phyloP scores from a whole-genome alignment of 805 yeast genomes.

The Yamadazyma sp. region DNA sequence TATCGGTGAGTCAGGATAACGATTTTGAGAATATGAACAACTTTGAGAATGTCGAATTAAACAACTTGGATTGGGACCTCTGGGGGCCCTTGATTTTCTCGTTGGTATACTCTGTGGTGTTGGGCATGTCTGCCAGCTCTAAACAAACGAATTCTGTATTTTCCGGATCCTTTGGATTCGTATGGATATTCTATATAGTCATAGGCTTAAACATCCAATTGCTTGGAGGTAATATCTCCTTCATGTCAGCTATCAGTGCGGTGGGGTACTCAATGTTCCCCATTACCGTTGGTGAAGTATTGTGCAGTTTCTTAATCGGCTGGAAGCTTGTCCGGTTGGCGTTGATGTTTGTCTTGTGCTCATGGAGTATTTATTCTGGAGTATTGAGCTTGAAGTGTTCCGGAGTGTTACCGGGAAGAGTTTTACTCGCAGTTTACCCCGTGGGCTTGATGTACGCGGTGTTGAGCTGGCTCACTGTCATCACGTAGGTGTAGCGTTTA shows the following conservation, averaged over 20 bases:
- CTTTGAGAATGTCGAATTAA: constrained; percentile 19
- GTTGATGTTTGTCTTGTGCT: constrained; percentile 45
- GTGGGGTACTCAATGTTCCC: constrained; percentile 73
- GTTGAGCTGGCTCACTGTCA: constrained; percentile 65
- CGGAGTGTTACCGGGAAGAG: constrained; percentile 64
- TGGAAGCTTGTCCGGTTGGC: constrained; percentile 51
- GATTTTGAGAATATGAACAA: constrained; percentile 33
- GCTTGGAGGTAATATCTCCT: constrained; percentile 60
- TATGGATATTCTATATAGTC: constrained; percentile 61
- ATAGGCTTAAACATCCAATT: constrained; percentile 67
- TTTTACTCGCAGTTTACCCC: constrained; percentile 64
- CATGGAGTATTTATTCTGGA: constrained; percentile 68
- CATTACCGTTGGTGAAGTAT: constrained; percentile 50
- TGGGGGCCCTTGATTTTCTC: constrained; percentile 76
- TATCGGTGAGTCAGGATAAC: constrained; percentile 26
- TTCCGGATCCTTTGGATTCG: constrained; percentile 60
- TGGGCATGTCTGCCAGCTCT: constrained; percentile 48
- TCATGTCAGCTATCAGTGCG: constrained; percentile 66
- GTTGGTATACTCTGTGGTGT: constrained; percentile 51
- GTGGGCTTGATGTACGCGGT: constrained; percentile 61
- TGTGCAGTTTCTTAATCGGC: constrained; percentile 47
- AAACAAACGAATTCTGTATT: constrained; percentile 53
- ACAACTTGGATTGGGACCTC: constrained; percentile 55
- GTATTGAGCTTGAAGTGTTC: constrained; percentile 59
- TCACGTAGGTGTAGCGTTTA: constrained; percentile 37